These are phyloP conservation scores for Penicillium sp. DNA, from an alignment of 2,329 filamentous ascomycete species.

Conservation along the genomic window DNA sequence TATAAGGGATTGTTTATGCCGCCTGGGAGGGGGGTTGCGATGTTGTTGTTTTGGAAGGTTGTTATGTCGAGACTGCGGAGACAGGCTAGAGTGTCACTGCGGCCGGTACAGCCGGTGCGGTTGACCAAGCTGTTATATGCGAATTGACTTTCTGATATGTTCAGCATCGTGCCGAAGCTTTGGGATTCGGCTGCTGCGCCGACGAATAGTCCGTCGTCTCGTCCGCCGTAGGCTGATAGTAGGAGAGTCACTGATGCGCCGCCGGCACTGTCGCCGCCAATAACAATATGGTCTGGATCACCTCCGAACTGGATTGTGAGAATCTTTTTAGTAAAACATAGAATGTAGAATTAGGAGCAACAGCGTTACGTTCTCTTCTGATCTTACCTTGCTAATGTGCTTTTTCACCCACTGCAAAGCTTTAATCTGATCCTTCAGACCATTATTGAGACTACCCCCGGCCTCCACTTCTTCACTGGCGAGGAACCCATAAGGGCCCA, in stretches of 20 bases:
- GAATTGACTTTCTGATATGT: constrained; percentile 54
- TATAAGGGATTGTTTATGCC: constrained; percentile 50
- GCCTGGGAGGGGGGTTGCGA: constrained; percentile 52
- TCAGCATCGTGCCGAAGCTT: constrained; percentile 56
- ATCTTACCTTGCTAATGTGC: constrained; percentile 58
- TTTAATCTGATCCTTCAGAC: constrained; percentile 71
- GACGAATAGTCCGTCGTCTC: constrained; percentile 55
- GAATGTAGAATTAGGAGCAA: too few species aligned
- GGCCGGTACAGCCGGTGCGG: constrained; percentile 52
- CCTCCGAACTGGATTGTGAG: constrained; percentile 64
- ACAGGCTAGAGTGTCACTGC: constrained; percentile 52
- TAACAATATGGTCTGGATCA: constrained; percentile 67
- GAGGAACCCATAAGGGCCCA: constrained; percentile 75
- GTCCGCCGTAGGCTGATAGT: constrained; percentile 58
- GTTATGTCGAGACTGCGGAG: constrained; percentile 51
- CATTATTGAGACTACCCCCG: constrained; percentile 66
- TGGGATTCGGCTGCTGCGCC: constrained; percentile 60
- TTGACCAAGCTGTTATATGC: constrained; percentile 56
- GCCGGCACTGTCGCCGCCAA: constrained; percentile 72
- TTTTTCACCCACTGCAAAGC: constrained; percentile 71
- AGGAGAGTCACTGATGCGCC: constrained; percentile 67
- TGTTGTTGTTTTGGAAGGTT: constrained; percentile 52
- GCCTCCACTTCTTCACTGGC: constrained; percentile 58
- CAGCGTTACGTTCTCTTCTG: neutral
- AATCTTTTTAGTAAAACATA: neutral